Base-by-base conservation (phyloP, 2,329 filamentous ascomycete species). In the Madurella mycetomatis region DNA sequence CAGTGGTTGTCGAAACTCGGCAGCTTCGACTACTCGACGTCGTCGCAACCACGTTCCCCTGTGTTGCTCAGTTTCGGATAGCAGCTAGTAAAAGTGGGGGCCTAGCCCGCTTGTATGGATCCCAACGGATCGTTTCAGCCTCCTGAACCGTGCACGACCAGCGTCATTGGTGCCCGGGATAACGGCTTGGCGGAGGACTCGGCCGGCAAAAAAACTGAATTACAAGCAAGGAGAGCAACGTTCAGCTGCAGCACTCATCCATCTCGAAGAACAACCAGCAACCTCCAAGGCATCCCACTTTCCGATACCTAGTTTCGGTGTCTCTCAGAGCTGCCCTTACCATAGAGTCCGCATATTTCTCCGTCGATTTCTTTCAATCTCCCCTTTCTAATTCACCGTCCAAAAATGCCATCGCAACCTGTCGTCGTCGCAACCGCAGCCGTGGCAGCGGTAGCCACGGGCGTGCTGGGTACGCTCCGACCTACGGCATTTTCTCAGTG, bases 341-440 rank as follows among this genome's bases (percentile, higher is more conserved):
- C 45, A 39, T 17, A 18, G 12, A 34, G 41, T 34, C 41, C 48
- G 30, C 49, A 34, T 19, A 19, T 16, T 47, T 41, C 41, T 30
- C 31, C 43, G 15, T 31, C 31, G 49, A 39, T 41, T 47, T 52
- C 37, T 50, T 32, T 32, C 17, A 25, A 25, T 25, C 7, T 25
- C 25, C 7, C 11, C n/a, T n/a, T 13, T 19, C 44, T 19, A 40
- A 16, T 55, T 40, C 41, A 52, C 19, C 47, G 80, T 60, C 76
- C 58, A 60, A 81, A 76, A 63, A 71, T 82, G 69, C 77, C 83
- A 70, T 80, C 80, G 71, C 80, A 79, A 60, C 76, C 81, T 66
- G 80, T 80, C 65, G 79, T 66, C 61, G 67, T 84, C 67, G 77
- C 82, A 70, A 83, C 81, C 68, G 80, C 82, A 69, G 81, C 81